Percentiles rank a stretch among this genome's conserved stretches.
These are phyloP conservation scores for Amanita brunnescens DNA, from an alignment of 768 basidiomycete genomes.

Conservation along the genomic window DNA sequence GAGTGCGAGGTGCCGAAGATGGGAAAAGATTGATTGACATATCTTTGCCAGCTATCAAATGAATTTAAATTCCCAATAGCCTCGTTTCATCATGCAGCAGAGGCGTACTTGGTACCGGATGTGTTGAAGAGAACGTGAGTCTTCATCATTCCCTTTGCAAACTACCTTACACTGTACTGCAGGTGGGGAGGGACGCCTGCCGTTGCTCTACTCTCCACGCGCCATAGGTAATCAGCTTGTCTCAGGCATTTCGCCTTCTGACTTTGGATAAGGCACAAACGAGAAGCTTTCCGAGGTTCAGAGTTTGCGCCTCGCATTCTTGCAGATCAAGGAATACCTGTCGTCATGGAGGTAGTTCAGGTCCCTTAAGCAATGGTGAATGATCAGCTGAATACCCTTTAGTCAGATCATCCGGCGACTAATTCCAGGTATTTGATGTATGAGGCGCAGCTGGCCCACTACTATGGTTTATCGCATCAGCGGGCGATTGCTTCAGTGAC, in stretches of 20 bases:
- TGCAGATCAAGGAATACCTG: constrained; percentile 59
- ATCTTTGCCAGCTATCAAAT: constrained; percentile 54
- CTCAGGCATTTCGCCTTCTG: background rate
- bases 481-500: constrained; percentile 61
- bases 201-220: constrained; percentile 74
- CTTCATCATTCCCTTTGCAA: background rate
- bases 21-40: background rate
- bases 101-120: constrained; percentile 84
- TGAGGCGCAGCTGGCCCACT: constrained; percentile 65
- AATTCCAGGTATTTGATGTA: constrained; percentile 62
- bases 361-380: background rate
- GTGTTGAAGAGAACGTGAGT: constrained; percentile 66
- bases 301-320: constrained; percentile 72
- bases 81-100: constrained; percentile 83
- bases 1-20: background rate
- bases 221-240: constrained; percentile 39
- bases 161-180: background rate
- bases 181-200: constrained; percentile 54
- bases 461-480: constrained; percentile 51
- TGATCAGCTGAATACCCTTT: background rate
- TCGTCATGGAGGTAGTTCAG: constrained; percentile 63
- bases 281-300: constrained; percentile 62
- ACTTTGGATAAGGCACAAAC: constrained; percentile 26
- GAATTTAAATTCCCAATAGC: constrained; percentile 83
- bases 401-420: constrained; percentile 52